These are phyloP conservation scores for Fraxinus velutina DNA, from an alignment of 305 asterid species.

Conservation along the genomic window DNA sequence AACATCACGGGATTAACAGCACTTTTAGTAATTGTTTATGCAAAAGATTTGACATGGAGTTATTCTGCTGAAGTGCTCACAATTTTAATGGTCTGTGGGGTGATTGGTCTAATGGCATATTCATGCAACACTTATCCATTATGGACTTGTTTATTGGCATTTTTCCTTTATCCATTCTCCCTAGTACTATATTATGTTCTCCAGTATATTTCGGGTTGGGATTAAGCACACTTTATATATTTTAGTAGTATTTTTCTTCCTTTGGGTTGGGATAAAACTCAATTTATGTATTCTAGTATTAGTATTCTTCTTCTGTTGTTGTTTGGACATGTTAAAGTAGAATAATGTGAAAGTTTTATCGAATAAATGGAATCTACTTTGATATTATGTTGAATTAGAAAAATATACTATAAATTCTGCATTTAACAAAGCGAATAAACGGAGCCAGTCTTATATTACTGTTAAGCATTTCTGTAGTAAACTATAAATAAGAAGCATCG, in stretches of 20 bases:
- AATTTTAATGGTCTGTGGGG: constrained; percentile 34
- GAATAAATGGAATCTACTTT: background rate
- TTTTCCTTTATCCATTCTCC: constrained; percentile 39
- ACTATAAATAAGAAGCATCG: background rate
- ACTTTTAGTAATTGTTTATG: constrained; percentile 28
- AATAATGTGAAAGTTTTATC: background rate
- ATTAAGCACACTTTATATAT: background rate
- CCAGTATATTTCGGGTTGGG: constrained; percentile 26
- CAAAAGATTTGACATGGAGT: constrained; percentile 41
- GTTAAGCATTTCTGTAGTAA: background rate
- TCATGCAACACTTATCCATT: constrained; percentile 31
- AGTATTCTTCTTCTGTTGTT: background rate
- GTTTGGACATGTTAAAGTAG: background rate
- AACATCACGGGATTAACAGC: constrained; percentile 43
- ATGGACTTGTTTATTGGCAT: constrained; percentile 39
- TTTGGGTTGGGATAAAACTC: constrained; percentile 13
- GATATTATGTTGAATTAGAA: background rate
- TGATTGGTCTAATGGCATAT: constrained; percentile 35
- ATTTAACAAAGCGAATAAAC: background rate
- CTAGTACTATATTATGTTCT: constrained; percentile 28
- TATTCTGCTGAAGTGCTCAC: constrained; percentile 44
- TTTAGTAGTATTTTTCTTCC: background rate
- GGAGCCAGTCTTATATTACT: background rate
- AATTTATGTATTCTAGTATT: background rate
- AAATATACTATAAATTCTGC: background rate